A percentile compares a stretch with the other conserved stretches of the same genome.
Evolutionary conservation across 1,284 basidiomycete genomes (phyloP).

Genomic region (Microbotryum lychnidis-dioicae): DNA sequence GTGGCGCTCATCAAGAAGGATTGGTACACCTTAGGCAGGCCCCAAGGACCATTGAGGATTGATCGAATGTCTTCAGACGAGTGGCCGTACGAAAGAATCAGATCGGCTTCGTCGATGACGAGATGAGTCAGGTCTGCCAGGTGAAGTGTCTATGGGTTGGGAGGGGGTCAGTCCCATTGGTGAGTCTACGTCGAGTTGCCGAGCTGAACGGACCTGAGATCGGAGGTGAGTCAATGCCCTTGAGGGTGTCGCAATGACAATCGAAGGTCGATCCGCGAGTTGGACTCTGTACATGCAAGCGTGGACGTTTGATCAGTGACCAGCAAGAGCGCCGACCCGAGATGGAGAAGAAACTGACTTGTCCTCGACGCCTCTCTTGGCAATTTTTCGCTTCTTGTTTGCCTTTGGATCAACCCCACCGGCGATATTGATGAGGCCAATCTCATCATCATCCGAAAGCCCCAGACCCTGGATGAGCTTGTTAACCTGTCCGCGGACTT

Average conservation of each 20-base stretch:
- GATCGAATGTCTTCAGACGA: constrained; percentile 74
- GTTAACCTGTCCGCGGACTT: constrained; percentile 67
- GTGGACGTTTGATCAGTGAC: not conserved
- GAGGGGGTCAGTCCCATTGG: not conserved
- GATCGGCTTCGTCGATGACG: constrained; percentile 95
- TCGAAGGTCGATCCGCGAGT: constrained; percentile 83
- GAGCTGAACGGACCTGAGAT: constrained; percentile 51
- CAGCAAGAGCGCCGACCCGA: not conserved
- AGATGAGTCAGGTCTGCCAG: constrained; percentile 66
- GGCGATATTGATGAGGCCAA: constrained; percentile 71
- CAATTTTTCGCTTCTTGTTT: constrained; percentile 32
- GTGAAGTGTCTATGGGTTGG: constrained; percentile 48
- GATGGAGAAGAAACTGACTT: constrained; percentile 47
- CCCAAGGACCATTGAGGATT: constrained; percentile 61
- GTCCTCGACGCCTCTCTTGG: constrained; percentile 62
- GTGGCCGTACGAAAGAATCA: constrained; percentile 95
- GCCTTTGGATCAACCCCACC: constrained; percentile 32
- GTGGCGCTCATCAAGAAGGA: constrained; percentile 97
- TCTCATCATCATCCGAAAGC: constrained; percentile 58
- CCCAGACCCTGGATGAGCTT: constrained; percentile 50
- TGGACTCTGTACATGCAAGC: constrained; percentile 49
- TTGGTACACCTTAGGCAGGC: constrained; percentile 82
- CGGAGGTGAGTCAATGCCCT: constrained; percentile 70
- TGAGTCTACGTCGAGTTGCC: not conserved
- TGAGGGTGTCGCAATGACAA: constrained; percentile 85